Evolutionary conservation across 495 filamentous ascomycete species (phyloP), one percentile per base, ranked within the genome.

Genomic region (Aspergillus hancockii): DNA sequence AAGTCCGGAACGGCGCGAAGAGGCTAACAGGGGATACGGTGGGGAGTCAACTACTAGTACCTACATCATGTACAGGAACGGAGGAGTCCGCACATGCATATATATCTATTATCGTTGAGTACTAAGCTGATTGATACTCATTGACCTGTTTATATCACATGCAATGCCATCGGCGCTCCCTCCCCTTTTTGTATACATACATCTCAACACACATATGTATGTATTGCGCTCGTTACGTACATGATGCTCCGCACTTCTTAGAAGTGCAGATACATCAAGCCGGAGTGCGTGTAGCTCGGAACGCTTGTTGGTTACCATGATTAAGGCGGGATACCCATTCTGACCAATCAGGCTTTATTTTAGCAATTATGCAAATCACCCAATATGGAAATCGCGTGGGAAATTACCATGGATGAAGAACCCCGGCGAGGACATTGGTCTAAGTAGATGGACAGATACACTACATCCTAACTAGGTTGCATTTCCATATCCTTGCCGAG

Each of bases 1-100:
- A 54, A 43, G n/a, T 32, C 55, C 50, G 49, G 14, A 23, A 30
- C 38, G 53, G 38, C 32, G 18, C 52, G 16, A 38, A 23, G 34
- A 21, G 9, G 7, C 52, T 22, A 25, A n/a, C 32, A 38, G 34
- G 34, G 34, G 34, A 13, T n/a, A n/a, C n/a, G n/a, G n/a, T n/a
- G 8, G 10, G 34, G 10, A 32, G 30, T 32, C 30, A n/a, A n/a
- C n/a, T n/a, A n/a, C n/a, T n/a, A n/a, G n/a, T n/a, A 32, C 31
- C 31, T 32, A 32, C 31, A 32, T 32, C 21, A 52, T 36, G 51
- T 36, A 23, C n/a, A 23, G 6, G 14, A 31, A 40, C 30, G 51
- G 31, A 40, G 49, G 28, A 32, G 30, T 36, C 31, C 32, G 19
- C 34, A 53, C 38, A 18, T 31, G 49, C 49, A 51, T 51, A 31